These are phyloP conservation scores for Clathrus columnatus DNA, from an alignment of 768 basidiomycete species.

Conservation along the genomic window DNA sequence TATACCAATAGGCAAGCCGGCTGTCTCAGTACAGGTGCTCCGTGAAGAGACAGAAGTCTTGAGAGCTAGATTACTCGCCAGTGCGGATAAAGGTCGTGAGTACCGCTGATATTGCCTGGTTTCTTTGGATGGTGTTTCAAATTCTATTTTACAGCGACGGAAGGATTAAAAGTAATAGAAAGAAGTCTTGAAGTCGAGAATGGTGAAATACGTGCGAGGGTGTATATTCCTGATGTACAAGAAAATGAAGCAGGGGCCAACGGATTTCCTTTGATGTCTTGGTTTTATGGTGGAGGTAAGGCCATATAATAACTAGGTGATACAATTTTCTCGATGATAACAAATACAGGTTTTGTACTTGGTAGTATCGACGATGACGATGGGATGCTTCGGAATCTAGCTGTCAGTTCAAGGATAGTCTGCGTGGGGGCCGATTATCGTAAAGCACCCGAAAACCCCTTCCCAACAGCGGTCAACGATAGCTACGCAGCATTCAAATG, in stretches of 20 bases:
- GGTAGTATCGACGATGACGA: slow-evolving; percentile 15
- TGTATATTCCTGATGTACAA: no score
- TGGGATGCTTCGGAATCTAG: slow-evolving; percentile 9
- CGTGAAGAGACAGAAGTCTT: no score
- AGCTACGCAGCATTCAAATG: slow-evolving; percentile 19
- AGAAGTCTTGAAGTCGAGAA: no score
- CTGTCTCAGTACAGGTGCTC: no score
- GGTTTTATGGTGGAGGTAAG: background rate
- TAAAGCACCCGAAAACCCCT: slow-evolving; percentile 15
- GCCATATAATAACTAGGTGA: background rate
- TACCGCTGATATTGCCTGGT: no score
- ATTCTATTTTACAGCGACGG: no score
- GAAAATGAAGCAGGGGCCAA: background rate
- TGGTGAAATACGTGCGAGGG: no score
- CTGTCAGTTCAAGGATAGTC: slow-evolving; percentile 9
- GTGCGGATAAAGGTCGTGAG: no score
- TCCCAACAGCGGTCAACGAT: slow-evolving; percentile 18
- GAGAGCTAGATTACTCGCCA: no score
- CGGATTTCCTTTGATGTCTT: background rate
- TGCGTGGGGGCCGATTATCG: slow-evolving; percentile 15
- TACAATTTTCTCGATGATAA: background rate
- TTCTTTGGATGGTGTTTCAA: no score
- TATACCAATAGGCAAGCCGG: no score
- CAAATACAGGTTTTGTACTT: background rate
- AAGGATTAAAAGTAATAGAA: no score